Conservation (phyloP, 352 stramenopile species). For the Phytophthora nicotianae region DNA sequence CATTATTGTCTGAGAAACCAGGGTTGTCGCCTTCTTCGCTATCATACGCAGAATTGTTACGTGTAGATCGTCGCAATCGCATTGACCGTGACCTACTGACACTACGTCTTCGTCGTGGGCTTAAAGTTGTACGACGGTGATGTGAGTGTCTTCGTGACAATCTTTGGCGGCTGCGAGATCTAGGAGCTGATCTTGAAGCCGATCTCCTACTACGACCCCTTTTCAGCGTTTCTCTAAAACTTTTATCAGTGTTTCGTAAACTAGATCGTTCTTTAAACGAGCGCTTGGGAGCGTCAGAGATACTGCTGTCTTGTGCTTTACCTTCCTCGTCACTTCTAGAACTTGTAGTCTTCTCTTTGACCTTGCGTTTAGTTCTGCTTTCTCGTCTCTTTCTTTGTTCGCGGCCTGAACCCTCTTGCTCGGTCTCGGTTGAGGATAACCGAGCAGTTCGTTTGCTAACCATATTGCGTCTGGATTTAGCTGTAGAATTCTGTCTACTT, state of each 20-base stretch:
- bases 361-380: slow-evolving; percentile 11
- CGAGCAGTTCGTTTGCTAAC: slow-evolving; percentile 2
- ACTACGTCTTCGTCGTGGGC: slow-evolving; percentile 13
- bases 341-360: background rate
- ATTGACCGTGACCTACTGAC: slow-evolving; percentile 16
- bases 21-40: slow-evolving; percentile 6
- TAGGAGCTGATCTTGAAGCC: slow-evolving; percentile 1
- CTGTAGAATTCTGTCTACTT: background rate
- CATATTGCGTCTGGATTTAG: slow-evolving; percentile 8
- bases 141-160: slow-evolving; percentile 5
- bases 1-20: slow-evolving; percentile 21
- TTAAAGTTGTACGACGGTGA: slow-evolving; percentile 9
- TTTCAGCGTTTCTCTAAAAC: background rate
- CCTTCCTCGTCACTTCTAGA: slow-evolving; percentile 21
- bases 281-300: slow-evolving; percentile 1
- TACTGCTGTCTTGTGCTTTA: slow-evolving; percentile 16
- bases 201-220: slow-evolving; percentile 8
- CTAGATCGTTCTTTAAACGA: background rate
- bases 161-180: slow-evolving; percentile 17
- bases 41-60: slow-evolving; percentile 2
- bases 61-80: slow-evolving; percentile 4
- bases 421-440: slow-evolving; percentile 31
- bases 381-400: slow-evolving; percentile 7
- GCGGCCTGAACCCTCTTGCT: slow-evolving; percentile 11
- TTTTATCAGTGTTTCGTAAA: slow-evolving; percentile 6